These are phyloP conservation scores for Lyophyllum atratum DNA, from an alignment of 768 basidiomycete species.

Conservation along the genomic window DNA sequence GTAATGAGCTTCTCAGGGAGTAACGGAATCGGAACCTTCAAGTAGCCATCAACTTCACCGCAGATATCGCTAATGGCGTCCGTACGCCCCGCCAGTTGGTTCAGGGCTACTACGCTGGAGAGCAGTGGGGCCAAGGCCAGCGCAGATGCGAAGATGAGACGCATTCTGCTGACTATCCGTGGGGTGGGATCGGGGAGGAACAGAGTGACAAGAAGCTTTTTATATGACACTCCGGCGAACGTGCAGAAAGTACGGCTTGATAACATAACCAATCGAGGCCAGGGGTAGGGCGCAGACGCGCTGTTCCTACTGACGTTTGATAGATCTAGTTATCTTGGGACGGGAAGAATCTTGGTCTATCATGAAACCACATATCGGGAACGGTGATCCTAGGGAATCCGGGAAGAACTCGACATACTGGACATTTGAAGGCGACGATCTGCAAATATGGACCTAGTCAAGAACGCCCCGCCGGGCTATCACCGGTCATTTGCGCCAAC, in stretches of 20 bases:
- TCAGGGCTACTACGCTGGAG: conserved; percentile 1
- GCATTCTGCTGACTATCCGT: conserved; percentile 4
- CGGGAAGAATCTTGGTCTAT: background rate
- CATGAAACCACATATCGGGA: background rate
- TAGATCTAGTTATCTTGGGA: background rate
- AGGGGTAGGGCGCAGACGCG: conserved; percentile 2
- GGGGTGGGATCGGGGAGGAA: background rate
- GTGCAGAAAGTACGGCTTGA: background rate
- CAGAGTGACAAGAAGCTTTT: background rate
- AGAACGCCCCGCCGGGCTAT: background rate
- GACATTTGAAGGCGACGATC: background rate
- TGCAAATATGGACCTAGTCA: background rate
- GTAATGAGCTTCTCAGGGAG: conserved; percentile 21
- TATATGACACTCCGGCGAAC: background rate
- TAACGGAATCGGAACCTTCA: conserved; percentile 27
- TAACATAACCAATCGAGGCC: conserved; percentile 1
- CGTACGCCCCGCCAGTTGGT: conserved; percentile 6
- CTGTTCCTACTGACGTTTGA: conserved; percentile 8
- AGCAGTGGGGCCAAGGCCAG: conserved; percentile 3
- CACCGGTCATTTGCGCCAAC: background rate
- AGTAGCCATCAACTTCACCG: conserved; percentile 32
- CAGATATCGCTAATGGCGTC: conserved; percentile 34
- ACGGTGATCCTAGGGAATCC: background rate
- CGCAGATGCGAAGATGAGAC: conserved; percentile 1
- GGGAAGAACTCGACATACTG: background rate